Conservation (phyloP, 495 filamentous ascomycete genomes). For the Glonium stellatum region DNA sequence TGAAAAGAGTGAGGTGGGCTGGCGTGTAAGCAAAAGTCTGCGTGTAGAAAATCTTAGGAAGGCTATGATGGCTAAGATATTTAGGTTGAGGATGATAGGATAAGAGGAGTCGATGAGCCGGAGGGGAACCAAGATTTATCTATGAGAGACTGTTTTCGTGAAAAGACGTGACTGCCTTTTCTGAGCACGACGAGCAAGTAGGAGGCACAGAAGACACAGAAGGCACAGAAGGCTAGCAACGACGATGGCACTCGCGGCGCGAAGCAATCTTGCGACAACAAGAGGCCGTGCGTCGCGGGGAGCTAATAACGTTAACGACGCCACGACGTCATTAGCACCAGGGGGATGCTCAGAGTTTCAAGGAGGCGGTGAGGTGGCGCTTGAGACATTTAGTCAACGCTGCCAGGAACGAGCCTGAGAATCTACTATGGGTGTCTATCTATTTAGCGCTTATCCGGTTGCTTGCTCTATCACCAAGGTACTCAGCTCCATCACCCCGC, state of each 20-base stretch:
- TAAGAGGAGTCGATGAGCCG: neutral
- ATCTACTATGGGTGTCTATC: no score
- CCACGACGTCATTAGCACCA: neutral
- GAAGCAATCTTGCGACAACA: neutral
- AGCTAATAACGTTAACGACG: neutral
- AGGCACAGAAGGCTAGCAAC: neutral
- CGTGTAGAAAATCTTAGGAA: neutral
- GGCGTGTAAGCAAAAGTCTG: neutral
- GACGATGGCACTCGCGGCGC: neutral
- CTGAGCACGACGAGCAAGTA: neutral
- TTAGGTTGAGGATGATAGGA: neutral
- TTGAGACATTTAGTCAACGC: no score
- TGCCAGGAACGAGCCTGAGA: no score
- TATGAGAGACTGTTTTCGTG: neutral
- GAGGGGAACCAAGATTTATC: neutral
- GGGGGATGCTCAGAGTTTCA: neutral
- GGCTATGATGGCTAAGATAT: neutral
- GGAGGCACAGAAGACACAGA: neutral
- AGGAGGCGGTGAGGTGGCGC: no score
- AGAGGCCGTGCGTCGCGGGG: neutral
- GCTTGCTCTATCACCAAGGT: no score
- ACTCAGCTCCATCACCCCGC: no score
- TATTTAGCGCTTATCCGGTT: no score
- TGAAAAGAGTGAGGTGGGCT: neutral
- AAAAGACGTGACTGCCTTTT: neutral